Evolutionary conservation across 495 filamentous ascomycete genomes (phyloP).

Genomic region (Neurospora sp.): DNA sequence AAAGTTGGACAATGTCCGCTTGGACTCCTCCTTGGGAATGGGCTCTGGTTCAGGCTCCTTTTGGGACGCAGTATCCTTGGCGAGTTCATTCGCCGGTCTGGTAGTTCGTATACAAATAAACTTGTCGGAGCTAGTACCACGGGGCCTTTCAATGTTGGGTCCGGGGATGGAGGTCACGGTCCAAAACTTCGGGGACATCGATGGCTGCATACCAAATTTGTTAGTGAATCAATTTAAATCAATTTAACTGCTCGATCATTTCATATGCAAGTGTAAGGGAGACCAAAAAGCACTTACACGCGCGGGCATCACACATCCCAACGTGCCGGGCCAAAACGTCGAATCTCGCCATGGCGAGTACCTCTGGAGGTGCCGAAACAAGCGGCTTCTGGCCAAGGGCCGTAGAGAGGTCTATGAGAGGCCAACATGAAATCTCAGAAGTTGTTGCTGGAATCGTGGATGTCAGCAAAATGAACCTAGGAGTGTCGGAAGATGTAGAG

Average conservation of each 20-base stretch:
- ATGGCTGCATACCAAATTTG: no score
- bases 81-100: no score
- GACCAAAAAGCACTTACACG: background rate
- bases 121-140: no score
- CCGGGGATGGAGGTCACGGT: no score
- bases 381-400: background rate
- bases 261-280: background rate
- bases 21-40: no score
- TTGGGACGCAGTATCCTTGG: no score
- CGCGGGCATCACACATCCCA: background rate
- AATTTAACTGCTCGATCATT: no score
- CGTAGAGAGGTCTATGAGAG: background rate
- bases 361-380: background rate
- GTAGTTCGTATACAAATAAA: no score
- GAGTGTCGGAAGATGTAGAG: background rate
- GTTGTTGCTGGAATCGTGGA: background rate
- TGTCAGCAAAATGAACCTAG: background rate
- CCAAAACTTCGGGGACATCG: no score
- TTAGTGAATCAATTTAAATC: no score
- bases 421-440: background rate
- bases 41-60: no score
- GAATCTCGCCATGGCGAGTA: background rate
- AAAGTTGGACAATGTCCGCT: background rate
- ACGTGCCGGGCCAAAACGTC: background rate
- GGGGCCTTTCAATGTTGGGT: no score